A percentile compares a stretch with the other conserved stretches of the same genome.
Conservation (phyloP, 2,329 filamentous ascomycete genomes). For the Lasiodiplodia gonubiensis region DNA sequence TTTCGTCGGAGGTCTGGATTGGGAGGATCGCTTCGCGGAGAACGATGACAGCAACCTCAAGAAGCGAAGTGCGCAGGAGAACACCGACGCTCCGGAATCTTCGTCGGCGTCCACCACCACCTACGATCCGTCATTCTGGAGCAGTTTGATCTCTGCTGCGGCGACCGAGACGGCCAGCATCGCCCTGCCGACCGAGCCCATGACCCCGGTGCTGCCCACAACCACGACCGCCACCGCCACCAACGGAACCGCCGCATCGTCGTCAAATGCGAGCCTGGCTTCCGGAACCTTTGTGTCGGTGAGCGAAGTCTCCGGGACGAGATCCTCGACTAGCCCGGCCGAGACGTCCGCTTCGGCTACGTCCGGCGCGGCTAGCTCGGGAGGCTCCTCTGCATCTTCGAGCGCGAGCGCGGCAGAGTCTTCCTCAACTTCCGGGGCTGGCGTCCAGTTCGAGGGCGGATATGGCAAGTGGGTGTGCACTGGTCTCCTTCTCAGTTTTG, state of each 20-base stretch:
- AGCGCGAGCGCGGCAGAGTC: not conserved
- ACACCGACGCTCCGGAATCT: not conserved
- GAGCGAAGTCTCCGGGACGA: conserved; percentile 8
- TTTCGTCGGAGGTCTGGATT: not conserved
- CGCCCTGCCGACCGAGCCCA: not conserved
- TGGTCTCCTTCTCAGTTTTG: conserved; percentile 6
- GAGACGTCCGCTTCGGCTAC: not conserved
- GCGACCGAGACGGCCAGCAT: not conserved
- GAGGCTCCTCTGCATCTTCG: not conserved
- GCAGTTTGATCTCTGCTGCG: conserved; percentile 8
- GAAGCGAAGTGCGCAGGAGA: conserved; percentile 1
- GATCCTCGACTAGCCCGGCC: not conserved
- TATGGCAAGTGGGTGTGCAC: conserved; percentile 9
- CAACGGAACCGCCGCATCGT: conserved; percentile 5
- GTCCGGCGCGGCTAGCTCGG: not conserved
- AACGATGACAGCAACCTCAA: not conserved
- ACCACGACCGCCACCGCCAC: not conserved
- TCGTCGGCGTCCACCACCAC: not conserved
- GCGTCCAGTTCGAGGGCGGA: not conserved
- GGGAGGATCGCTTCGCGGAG: not conserved
- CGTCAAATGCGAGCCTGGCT: not conserved
- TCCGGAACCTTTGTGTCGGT: conserved; percentile 7
- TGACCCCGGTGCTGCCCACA: not conserved
- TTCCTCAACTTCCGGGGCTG: not conserved
- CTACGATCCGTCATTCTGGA: conserved; percentile 10